Conservation (phyloP, 2,329 filamentous ascomycete species). For the Paraconiothyrium brasiliense region DNA sequence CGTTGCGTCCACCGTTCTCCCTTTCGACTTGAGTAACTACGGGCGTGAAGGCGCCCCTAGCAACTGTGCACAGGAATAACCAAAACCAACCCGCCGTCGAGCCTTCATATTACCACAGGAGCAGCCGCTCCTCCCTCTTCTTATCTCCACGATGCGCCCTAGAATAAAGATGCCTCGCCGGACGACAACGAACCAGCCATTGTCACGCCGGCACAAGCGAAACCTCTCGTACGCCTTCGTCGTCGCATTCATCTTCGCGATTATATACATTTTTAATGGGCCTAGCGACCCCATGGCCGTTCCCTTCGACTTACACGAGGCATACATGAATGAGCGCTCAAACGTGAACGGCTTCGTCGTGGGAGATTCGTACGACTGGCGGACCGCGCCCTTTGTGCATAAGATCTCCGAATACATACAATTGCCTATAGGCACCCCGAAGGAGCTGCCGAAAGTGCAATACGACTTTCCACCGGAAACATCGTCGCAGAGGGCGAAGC, state of each 20-base stretch:
- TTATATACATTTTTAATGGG: conserved; percentile 39
- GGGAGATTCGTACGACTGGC: conserved; percentile 51
- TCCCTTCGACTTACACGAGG: conserved; percentile 38
- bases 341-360: conserved; percentile 28
- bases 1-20: background rate
- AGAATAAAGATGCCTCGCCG: conserved; percentile 42
- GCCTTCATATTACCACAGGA: background rate
- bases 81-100: background rate
- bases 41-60: conserved; percentile 8
- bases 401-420: conserved; percentile 45
- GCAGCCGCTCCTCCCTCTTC: conserved; percentile 3
- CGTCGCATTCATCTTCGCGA: conserved; percentile 34
- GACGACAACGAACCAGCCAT: conserved; percentile 31
- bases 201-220: conserved; percentile 43
- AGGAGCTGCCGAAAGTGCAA: conserved; percentile 54
- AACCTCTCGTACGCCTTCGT: conserved; percentile 37
- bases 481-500: conserved; percentile 29
- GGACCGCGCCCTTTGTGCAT: conserved; percentile 52
- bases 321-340: conserved; percentile 44
- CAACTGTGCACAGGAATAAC: conserved; percentile 4
- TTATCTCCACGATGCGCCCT: conserved; percentile 34
- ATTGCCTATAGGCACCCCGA: conserved; percentile 50
- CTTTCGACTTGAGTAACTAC: background rate
- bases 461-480: conserved; percentile 50
- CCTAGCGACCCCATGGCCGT: conserved; percentile 42